These are phyloP conservation scores for Withania somnifera DNA, from an alignment of 305 asterid species.

Conservation along the genomic window DNA sequence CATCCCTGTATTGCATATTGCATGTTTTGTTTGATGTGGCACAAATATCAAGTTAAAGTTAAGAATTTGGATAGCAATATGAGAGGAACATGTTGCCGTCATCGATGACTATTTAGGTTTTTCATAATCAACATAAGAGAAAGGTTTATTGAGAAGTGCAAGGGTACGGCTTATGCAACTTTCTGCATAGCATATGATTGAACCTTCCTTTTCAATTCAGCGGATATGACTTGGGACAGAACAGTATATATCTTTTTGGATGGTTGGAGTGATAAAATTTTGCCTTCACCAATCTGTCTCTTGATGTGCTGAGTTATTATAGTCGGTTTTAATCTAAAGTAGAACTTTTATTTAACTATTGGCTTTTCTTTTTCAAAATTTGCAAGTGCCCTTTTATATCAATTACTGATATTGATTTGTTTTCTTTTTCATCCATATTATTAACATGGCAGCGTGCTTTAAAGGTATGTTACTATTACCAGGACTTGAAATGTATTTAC, in stretches of 20 bases:
- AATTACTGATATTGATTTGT: constrained; percentile 20
- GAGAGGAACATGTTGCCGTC: neutral
- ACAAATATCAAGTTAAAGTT: neutral
- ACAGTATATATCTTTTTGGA: neutral
- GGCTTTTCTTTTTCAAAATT: neutral
- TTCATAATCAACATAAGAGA: neutral
- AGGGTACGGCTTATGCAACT: neutral
- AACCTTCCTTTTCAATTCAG: neutral
- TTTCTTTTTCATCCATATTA: constrained; percentile 19
- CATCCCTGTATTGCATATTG: neutral
- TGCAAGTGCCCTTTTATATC: neutral
- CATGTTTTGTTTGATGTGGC: neutral
- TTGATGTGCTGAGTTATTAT: neutral
- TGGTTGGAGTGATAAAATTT: neutral
- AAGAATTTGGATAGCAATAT: neutral
- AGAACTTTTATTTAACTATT: neutral
- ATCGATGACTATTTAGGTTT: neutral
- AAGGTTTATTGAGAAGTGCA: neutral
- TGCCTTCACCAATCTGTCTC: neutral
- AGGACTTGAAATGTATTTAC: constrained; percentile 12
- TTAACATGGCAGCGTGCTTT: constrained; percentile 59
- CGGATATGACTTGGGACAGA: neutral
- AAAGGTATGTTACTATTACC: constrained; percentile 51
- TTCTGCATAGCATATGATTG: neutral
- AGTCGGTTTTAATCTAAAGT: neutral